A percentile compares a stretch with the other conserved stretches of the same genome.
phyloP scores from a whole-genome alignment of 805 yeast species.

The Kazachstania bromeliacearum region DNA sequence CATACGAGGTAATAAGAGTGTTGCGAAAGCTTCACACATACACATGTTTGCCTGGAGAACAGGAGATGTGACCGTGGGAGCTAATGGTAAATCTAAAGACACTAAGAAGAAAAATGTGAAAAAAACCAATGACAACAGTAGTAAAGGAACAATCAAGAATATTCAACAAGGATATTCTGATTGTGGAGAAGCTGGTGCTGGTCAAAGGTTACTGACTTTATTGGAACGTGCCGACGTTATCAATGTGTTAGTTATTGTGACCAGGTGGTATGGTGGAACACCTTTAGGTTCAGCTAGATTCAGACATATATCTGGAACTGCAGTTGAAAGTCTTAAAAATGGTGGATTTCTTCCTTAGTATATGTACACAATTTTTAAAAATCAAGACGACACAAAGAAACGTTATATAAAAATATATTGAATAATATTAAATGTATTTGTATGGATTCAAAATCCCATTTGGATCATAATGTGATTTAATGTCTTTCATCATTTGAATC shows the following conservation, averaged over 20 bases:
- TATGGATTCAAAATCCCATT: conserved; percentile 89
- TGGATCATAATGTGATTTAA: conserved; percentile 83
- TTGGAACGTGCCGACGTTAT: conserved; percentile 40
- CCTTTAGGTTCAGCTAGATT: conserved; percentile 67
- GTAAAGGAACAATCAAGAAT: conserved; percentile 3
- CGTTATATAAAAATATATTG: background rate
- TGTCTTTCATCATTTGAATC: conserved; percentile 61
- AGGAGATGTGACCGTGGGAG: conserved; percentile 19
- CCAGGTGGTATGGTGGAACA: conserved; percentile 77
- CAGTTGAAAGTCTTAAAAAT: conserved; percentile 39
- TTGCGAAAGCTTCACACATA: conserved; percentile 58
- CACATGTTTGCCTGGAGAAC: conserved; percentile 69
- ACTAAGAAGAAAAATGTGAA: conserved; percentile 6
- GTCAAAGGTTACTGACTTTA: conserved; percentile 46
- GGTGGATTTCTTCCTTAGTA: conserved; percentile 26
- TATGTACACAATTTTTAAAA: no score
- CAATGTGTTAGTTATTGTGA: conserved; percentile 57
- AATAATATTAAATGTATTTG: conserved; percentile 52
- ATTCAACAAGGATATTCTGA: conserved; percentile 54
- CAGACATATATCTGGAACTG: conserved; percentile 52
- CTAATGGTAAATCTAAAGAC: background rate
- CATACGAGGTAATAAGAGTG: conserved; percentile 35
- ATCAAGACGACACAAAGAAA: no score
- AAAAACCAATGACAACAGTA: conserved; percentile 6
- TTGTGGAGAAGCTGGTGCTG: conserved; percentile 72